Base-by-base conservation (phyloP, 208 protist genomes). In the Histomonas meleagridis region DNA sequence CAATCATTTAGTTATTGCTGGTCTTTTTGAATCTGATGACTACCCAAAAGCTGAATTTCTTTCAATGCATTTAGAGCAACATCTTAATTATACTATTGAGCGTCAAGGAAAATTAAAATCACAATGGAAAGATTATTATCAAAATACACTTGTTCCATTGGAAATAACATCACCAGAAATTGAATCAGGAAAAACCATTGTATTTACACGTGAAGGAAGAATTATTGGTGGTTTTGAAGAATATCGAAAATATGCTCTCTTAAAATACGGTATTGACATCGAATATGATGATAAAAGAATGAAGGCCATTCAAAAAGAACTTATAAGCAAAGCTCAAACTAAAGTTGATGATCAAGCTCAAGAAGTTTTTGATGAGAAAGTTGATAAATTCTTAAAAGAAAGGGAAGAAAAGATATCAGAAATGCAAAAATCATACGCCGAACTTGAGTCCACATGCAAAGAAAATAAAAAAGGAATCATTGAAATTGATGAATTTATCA, bases 161-260 rank as follows among this genome's bases (percentile, higher is more conserved):
- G 70, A 81, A 51, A 81, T 81, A 32, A 81, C 70, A 81, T 81
- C 70, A 4, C n/a, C 26, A 12, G 70, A 32, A 51, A 81, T 81
- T 1, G 35, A 81, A 81, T 18, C 48, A 81, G 70, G 70, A 32
- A 9, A 81, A 81, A 43, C 35, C 4, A 21, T 51, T n/a, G 35
- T 81, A 32, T 81, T 51, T 51, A 46, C 70, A 12, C 32, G 70
- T 12, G 70, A 81, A 81, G 70, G 70, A n/a, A 18, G 70, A 3
- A 1, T 51, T n/a, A 81, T 81, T 51, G 70, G 70, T 9, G 43
- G n/a, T 51, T 48, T 51, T 51, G 26, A 32, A n/a, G n/a, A 81
- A n/a, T 81, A 51, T 51, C 12, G 51, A 51, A 23, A 51, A n/a
- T 51, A 10, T 3, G 12, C 12, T 7, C 48, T 51, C 48, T 1